Percentiles rank a stretch among this genome's conserved stretches.
Conservation (phyloP, 2,329 filamentous ascomycete genomes). For the Neopestalotiopsis clavispora region DNA sequence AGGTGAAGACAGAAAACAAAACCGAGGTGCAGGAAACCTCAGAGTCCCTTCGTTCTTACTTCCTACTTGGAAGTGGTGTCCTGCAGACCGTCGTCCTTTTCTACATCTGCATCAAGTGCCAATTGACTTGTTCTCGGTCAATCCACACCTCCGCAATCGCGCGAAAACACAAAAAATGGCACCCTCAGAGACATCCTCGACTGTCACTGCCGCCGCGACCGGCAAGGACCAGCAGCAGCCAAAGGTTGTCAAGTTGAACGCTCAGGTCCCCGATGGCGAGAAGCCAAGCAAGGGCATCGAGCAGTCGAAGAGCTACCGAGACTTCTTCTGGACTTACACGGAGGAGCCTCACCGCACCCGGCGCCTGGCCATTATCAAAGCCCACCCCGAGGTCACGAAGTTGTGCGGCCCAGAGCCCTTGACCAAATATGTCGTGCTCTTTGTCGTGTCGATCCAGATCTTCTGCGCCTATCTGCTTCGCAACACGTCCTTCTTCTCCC, state of each 20-base stretch:
- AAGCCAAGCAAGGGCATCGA: slow-evolving; percentile 22
- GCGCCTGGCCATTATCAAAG: slow-evolving; percentile 94
- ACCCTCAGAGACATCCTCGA: slow-evolving; percentile 14
- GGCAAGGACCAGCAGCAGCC: slow-evolving; percentile 1
- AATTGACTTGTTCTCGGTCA: slow-evolving; percentile 6
- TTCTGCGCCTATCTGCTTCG: slow-evolving; percentile 77
- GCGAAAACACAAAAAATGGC: slow-evolving; percentile 11
- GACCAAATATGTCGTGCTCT: slow-evolving; percentile 89
- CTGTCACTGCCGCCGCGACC: slow-evolving; percentile 13
- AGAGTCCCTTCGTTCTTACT: not conserved
- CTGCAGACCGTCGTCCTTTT: not conserved
- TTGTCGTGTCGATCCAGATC: slow-evolving; percentile 84
- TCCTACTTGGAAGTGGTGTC: not conserved
- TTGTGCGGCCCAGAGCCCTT: slow-evolving; percentile 94
- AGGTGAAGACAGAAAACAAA: slow-evolving; percentile 4
- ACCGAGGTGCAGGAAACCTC: slow-evolving; percentile 13
- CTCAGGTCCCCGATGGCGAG: slow-evolving; percentile 29
- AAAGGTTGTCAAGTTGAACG: slow-evolving; percentile 25
- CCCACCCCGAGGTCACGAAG: slow-evolving; percentile 96
- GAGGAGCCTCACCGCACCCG: slow-evolving; percentile 95
- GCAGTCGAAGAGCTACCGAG: slow-evolving; percentile 49
- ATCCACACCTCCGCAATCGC: not conserved
- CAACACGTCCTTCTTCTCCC: slow-evolving; percentile 79
- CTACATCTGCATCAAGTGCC: too few species aligned
- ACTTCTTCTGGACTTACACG: slow-evolving; percentile 99